Base-by-base conservation (phyloP, 2,329 filamentous ascomycete species). In the Ophiostoma triangulosporum region DNA sequence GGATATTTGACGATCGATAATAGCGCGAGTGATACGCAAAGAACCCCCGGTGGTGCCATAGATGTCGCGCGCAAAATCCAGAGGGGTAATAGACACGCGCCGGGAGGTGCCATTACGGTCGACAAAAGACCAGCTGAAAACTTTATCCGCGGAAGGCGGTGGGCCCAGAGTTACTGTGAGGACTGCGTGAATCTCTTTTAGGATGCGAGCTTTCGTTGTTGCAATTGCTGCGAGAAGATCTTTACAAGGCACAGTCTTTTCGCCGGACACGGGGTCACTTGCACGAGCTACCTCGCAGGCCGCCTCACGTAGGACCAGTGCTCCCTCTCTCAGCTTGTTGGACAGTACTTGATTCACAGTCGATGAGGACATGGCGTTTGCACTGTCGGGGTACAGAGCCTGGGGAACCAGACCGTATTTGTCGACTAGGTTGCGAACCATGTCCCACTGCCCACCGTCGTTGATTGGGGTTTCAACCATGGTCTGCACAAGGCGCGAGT, bases 381-480 rank as follows among this genome's bases (percentile, higher is more conserved):
- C 91, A 52, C 77, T 81, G 65, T 95, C 89, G 0, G 88, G 88
- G 64, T 93, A 95, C 2, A 95, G 68, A 0, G 73, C 70, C 64
- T 94, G 86, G 3, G 88, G 88, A 0, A 93, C 83, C n/a, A 95
- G 77, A 27, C 89, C 89, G 63, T 95, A 95, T 69, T 95, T 95
- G 45, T 79, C 70, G 5, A 95, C 86, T 9, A 95, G 71, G 62
- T 94, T 95, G 59, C 81, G 84, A 2, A 89, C 84, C 88, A 95
- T 94, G 66, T 94, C 88, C 87, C 87, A 94, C 66, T 94, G 88
- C 0, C 89, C 88, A 27, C 89, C 88, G 64, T 95, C 89, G 7
- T 77, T 78, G 4, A 93, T 81, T 0, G 88, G 83, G 22, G 78
- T 74, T 0, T 71, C 69, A 27, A 91, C 71, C 3, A 95, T 69